Percentiles rank a stretch among this genome's conserved stretches.
Evolutionary conservation across 768 basidiomycete species (phyloP).

Genomic region (Postia placenta): DNA sequence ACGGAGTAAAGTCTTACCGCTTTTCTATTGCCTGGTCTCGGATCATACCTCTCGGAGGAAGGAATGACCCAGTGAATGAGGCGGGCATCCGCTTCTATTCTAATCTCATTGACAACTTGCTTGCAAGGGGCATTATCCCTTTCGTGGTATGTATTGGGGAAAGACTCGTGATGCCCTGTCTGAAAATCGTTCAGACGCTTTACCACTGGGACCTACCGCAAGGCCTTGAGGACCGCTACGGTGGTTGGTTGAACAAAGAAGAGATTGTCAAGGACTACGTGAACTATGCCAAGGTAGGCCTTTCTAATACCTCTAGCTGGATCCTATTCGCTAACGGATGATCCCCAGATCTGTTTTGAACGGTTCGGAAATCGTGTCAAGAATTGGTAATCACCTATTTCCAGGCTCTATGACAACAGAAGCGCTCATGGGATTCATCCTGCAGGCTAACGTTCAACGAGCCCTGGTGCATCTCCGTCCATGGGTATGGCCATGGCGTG

Average conservation of each 20-base stretch:
- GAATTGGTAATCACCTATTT: conserved; percentile 45
- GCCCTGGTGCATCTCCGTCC: conserved; percentile 64
- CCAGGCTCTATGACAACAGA: not conserved
- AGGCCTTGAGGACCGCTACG: conserved; percentile 65
- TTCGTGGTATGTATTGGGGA: conserved; percentile 47
- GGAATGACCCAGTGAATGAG: conserved; percentile 67
- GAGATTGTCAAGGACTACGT: conserved; percentile 64
- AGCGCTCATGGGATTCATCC: too few species aligned
- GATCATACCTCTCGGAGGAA: conserved; percentile 67
- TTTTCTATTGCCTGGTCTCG: conserved; percentile 77
- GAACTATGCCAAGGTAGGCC: conserved; percentile 39
- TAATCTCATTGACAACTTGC: conserved; percentile 59
- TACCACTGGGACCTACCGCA: conserved; percentile 82
- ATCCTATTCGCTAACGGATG: too few species aligned
- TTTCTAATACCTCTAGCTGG: not conserved
- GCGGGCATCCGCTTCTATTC: conserved; percentile 67
- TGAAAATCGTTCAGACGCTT: conserved; percentile 39
- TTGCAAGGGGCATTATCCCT: conserved; percentile 57
- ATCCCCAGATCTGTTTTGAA: conserved; percentile 58
- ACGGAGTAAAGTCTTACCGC: conserved; percentile 68
- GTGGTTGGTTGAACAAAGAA: conserved; percentile 70
- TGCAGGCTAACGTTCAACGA: conserved; percentile 70
- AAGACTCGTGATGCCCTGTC: not conserved
- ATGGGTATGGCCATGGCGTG: conserved; percentile 66
- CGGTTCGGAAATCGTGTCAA: conserved; percentile 73